Evolutionary conservation across 2,329 filamentous ascomycete species (phyloP), one percentile per base, ranked within the genome.

Genomic region (Hypomyces rosellus): DNA sequence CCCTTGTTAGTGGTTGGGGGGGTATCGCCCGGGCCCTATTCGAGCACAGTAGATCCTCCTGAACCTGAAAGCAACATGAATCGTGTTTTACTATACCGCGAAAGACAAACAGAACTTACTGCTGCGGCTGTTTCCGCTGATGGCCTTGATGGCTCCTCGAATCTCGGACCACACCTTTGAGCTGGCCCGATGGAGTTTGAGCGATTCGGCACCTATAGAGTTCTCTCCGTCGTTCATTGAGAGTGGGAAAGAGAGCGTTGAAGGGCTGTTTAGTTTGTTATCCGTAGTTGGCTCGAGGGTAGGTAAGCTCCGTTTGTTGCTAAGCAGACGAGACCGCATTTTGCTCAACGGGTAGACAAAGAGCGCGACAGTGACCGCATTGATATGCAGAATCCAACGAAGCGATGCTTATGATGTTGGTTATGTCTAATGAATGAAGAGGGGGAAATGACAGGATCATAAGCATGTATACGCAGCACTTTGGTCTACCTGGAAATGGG

Each of bases 161-260:
- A 70, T 63, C 34, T 69, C 67, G 6, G 62, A 63, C 64, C 67
- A 68, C 4, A 67, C 64, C 34, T 56, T 64, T 11, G 65, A 62
- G 34, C 62, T 58, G 6, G 57, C 59, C 16, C 57, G 59, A 34
- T 59, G 61, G n/a, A 61, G 49, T 45, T 59, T 67, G 18, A 59
- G 30, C 1, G 40, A 48, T 37, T 55, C 53, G 4, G 52, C 49
- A 5, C 45, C 50, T 8, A 46, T 45, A 11, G 53, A 25, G 14
- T 48, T 46, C 4, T 54, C 58, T 16, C 13, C 51, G 7, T 45
- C 54, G 2, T 46, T 43, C 3, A 48, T 41, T 16, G 46, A 43
- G 6, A 48, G 44, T 2, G 48, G 52, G 14, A 51, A 54, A 12
- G 54, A 40, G 13, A 42, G 22, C n/a, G 43, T 41, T 34, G 52